phyloP scores from a whole-genome alignment of 768 basidiomycete species.

The Leucosporidium scottii region DNA sequence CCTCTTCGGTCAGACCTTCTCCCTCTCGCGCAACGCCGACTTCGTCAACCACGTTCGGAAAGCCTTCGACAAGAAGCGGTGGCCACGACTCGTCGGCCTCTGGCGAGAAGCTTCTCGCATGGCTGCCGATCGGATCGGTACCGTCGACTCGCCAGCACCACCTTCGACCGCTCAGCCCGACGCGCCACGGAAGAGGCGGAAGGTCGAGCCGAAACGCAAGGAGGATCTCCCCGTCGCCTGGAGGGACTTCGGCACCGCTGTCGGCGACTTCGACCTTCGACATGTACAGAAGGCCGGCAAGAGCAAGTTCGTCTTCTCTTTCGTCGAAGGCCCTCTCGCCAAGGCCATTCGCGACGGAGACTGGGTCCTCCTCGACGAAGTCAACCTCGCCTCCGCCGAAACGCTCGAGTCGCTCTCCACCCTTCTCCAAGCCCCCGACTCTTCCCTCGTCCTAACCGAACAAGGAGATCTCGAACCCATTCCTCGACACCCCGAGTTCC shows the following conservation, averaged over 20 bases:
- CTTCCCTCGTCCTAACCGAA: conserved; percentile 88
- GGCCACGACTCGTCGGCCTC: conserved; percentile 72
- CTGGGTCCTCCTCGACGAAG: conserved; percentile 93
- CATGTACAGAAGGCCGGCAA: conserved; percentile 66
- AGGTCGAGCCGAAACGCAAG: conserved; percentile 15
- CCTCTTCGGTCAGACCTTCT: conserved; percentile 79
- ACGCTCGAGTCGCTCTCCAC: conserved; percentile 86
- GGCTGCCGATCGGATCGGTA: conserved; percentile 57
- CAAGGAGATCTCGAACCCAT: conserved; percentile 84
- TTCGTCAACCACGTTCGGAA: conserved; percentile 75
- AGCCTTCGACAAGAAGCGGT: conserved; percentile 72
- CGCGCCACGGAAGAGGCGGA: conserved; percentile 36
- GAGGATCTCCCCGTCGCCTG: conserved; percentile 47
- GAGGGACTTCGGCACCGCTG: conserved; percentile 59
- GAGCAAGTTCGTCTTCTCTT: conserved; percentile 85
- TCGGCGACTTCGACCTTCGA: conserved; percentile 76
- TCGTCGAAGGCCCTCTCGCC: conserved; percentile 92
- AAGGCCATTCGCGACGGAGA: conserved; percentile 79
- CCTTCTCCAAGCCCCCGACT: conserved; percentile 73
- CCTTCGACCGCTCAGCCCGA: background rate
- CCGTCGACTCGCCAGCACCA: background rate
- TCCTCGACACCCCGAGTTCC: conserved; percentile 87
- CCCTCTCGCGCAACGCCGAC: conserved; percentile 76
- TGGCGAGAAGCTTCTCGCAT: conserved; percentile 55
- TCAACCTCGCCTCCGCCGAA: conserved; percentile 89